These are phyloP conservation scores for Sparassis latifolia DNA, from an alignment of 1,284 basidiomycete species.

Conservation along the genomic window DNA sequence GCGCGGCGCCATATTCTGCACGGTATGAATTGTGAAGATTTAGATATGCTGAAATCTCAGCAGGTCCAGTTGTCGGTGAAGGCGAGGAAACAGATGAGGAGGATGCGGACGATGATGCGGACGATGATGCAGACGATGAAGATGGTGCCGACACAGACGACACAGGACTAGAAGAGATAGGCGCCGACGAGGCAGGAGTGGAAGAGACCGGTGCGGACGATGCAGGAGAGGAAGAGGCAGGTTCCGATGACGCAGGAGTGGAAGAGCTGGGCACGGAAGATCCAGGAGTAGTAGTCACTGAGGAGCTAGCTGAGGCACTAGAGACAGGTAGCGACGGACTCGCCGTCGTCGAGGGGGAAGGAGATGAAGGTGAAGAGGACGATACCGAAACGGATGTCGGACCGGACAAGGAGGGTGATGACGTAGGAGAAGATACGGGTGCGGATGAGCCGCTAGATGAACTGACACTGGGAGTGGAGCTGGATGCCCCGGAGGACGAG, in stretches of 20 bases:
- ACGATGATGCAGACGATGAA: neutral
- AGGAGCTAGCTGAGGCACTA: neutral
- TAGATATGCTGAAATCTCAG: conserved; percentile 37
- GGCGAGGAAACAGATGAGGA: conserved; percentile 4
- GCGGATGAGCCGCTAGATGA: neutral
- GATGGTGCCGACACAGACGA: neutral
- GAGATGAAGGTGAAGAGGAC: neutral
- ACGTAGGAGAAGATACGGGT: neutral
- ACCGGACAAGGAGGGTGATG: neutral
- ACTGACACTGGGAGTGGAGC: neutral
- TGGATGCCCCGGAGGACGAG: conserved; percentile 2
- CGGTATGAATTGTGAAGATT: conserved; percentile 51
- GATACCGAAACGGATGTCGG: neutral
- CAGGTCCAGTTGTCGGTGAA: conserved; percentile 42
- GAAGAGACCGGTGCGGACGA: neutral
- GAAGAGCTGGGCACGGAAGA: neutral
- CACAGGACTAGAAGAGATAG: neutral
- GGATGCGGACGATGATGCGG: conserved; percentile 1
- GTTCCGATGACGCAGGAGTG: neutral
- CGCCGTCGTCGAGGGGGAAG: neutral
- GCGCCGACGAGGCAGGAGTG: neutral
- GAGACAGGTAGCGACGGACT: neutral
- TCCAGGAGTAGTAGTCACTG: neutral
- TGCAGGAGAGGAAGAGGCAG: neutral
- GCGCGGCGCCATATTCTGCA: conserved; percentile 42